Conservation (phyloP, 192 early-diverging fungal species). For the Funneliformis geosporum region DNA sequence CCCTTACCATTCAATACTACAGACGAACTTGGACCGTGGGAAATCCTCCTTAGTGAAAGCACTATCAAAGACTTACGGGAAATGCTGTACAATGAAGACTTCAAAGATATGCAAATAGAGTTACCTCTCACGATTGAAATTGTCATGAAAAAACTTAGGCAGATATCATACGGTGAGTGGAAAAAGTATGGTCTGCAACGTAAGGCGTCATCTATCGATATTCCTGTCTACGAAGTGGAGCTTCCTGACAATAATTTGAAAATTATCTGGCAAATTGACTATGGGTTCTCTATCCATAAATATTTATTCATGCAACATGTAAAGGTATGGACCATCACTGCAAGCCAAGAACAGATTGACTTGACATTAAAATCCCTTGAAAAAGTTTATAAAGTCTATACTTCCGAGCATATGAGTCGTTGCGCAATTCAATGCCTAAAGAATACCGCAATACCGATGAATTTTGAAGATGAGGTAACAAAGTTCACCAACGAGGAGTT, state of each 20-base stretch:
- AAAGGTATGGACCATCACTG: conserved; percentile 22
- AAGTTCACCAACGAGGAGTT: not conserved
- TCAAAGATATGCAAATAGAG: not conserved
- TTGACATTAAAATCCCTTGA: not conserved
- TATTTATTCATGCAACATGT: not conserved
- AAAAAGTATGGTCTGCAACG: not conserved
- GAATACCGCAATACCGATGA: not conserved
- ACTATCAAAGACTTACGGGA: conserved; percentile 1
- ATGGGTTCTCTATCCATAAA: not conserved
- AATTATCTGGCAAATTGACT: conserved; percentile 27
- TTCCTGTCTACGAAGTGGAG: conserved; percentile 8
- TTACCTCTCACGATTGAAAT: not conserved
- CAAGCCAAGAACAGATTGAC: not conserved
- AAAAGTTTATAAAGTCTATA: conserved; percentile 19
- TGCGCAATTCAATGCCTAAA: not conserved
- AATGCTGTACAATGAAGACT: no score
- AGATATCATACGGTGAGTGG: conserved; percentile 20
- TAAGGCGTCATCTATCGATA: not conserved
- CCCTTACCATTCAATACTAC: conserved; percentile 17
- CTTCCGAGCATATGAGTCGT: not conserved
- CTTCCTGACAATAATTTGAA: not conserved
- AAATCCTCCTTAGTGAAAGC: conserved; percentile 17
- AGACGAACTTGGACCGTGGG: conserved; percentile 19
- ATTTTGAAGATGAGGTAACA: not conserved
- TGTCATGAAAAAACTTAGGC: not conserved